Percentiles rank a stretch among this genome's conserved stretches.
These are phyloP conservation scores for Saccharomyces hybrid DNA, from an alignment of 1,139 yeast genomes.

Conservation along the genomic window DNA sequence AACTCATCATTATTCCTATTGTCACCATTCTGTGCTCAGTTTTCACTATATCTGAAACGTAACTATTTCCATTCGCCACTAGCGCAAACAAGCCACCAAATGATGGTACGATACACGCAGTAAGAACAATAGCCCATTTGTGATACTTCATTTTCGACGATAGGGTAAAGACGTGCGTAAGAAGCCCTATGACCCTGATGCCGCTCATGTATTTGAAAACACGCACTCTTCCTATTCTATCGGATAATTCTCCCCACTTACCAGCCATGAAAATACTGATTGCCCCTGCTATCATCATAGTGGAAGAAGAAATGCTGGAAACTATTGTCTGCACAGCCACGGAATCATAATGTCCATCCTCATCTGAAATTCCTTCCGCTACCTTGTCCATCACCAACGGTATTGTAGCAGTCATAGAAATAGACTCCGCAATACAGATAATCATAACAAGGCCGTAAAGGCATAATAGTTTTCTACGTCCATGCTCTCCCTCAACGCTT, in stretches of 20 bases:
- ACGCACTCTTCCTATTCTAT: slow-evolving; percentile 20
- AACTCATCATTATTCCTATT: slow-evolving; percentile 46
- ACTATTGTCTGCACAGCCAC: slow-evolving; percentile 25
- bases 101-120: slow-evolving; percentile 8
- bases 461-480: background rate
- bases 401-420: slow-evolving; percentile 24
- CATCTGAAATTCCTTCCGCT: slow-evolving; percentile 18
- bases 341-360: slow-evolving; percentile 23
- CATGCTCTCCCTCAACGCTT: background rate
- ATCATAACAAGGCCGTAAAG: slow-evolving; percentile 22
- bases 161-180: slow-evolving; percentile 9
- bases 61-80: slow-evolving; percentile 46
- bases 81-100: slow-evolving; percentile 45
- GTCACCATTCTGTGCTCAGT: slow-evolving; percentile 43
- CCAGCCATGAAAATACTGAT: slow-evolving; percentile 19
- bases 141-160: slow-evolving; percentile 10
- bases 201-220: slow-evolving; percentile 17
- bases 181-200: slow-evolving; percentile 9
- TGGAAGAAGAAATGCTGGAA: slow-evolving; percentile 11
- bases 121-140: slow-evolving; percentile 9
- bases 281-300: slow-evolving; percentile 12
- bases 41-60: slow-evolving; percentile 51
- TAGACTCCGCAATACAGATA: slow-evolving; percentile 14
- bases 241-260: slow-evolving; percentile 23
- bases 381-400: slow-evolving; percentile 22